These are phyloP conservation scores for Cytospora schulzeri DNA, from an alignment of 2,329 filamentous ascomycete species.

Conservation along the genomic window DNA sequence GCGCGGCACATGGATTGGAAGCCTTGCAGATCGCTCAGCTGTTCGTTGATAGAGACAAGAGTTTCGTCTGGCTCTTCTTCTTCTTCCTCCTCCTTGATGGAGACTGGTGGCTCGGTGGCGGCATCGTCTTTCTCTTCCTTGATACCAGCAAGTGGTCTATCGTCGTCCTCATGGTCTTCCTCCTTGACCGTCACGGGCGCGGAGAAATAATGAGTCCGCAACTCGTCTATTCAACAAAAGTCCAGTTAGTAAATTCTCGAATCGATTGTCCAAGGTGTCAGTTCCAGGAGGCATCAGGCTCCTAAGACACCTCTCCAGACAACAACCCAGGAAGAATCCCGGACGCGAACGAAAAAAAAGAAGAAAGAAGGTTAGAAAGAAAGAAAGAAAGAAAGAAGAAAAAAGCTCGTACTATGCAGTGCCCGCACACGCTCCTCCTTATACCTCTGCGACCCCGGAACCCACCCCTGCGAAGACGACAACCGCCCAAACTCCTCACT, in stretches of 20 bases:
- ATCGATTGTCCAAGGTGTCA: too few species aligned
- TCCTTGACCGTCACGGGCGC: not conserved
- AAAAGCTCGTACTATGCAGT: not conserved
- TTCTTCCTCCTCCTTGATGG: not conserved
- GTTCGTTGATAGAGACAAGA: not conserved
- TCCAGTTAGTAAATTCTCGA: too few species aligned
- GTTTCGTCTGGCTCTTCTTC: not conserved
- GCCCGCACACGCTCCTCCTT: not conserved
- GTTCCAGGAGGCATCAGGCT: too few species aligned
- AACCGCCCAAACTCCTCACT: constrained; percentile 5
- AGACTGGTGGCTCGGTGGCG: not conserved
- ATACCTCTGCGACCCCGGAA: not conserved
- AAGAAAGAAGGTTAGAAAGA: too few species aligned
- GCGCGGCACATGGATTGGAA: constrained; percentile 8
- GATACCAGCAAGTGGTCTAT: not conserved
- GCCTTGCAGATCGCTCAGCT: constrained; percentile 1
- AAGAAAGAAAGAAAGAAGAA: too few species aligned
- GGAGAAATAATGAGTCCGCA: constrained; percentile 5
- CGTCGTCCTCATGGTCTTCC: not conserved
- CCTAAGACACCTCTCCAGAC: too few species aligned
- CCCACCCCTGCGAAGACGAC: constrained; percentile 13
- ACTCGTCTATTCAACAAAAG: not conserved
- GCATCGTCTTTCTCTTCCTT: not conserved
- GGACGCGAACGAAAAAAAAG: too few species aligned
- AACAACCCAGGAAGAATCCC: too few species aligned